phyloP scores from a whole-genome alignment of 495 filamentous ascomycete genomes.

The Podospora tetraspora region DNA sequence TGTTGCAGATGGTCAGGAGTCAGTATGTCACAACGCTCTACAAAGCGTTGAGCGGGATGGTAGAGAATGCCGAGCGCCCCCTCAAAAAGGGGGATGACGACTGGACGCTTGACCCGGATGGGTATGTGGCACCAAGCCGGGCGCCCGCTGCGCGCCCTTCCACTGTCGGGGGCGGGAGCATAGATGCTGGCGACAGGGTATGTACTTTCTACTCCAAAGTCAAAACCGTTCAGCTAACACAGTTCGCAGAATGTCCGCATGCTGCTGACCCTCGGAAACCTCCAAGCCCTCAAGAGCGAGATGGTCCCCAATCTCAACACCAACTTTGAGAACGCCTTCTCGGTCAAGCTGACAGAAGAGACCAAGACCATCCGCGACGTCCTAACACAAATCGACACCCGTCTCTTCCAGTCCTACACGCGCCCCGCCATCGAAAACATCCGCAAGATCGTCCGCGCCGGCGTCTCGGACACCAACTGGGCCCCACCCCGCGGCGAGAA shows the following conservation, averaged over 20 bases:
- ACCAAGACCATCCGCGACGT: constrained; percentile 84
- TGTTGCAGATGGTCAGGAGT: constrained; percentile 76
- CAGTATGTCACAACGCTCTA: constrained; percentile 90
- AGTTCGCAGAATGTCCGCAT: constrained; percentile 73
- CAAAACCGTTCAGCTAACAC: constrained; percentile 16
- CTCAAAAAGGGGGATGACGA: constrained; percentile 55
- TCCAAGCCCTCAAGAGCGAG: constrained; percentile 69
- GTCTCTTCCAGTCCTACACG: constrained; percentile 87
- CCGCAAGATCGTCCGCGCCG: constrained; percentile 58
- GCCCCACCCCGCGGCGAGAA: constrained; percentile 51
- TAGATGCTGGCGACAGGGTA: constrained; percentile 67
- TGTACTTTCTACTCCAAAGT: constrained; percentile 25
- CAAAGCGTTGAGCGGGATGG: constrained; percentile 86
- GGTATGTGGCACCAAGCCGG: constrained; percentile 26
- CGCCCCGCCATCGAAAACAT: constrained; percentile 61
- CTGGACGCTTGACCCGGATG: constrained; percentile 48
- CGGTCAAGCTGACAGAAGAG: constrained; percentile 86
- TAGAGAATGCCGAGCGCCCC: constrained; percentile 83
- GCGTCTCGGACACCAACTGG: constrained; percentile 69
- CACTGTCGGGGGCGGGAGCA: constrained; percentile 44
- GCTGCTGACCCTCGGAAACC: constrained; percentile 86
- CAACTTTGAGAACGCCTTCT: constrained; percentile 85
- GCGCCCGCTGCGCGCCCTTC: constrained; percentile 23
- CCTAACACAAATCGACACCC: constrained; percentile 78
- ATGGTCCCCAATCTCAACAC: constrained; percentile 75